Base-by-base conservation (phyloP, 306 rosid genomes). In the Trifolium subterraneum region DNA sequence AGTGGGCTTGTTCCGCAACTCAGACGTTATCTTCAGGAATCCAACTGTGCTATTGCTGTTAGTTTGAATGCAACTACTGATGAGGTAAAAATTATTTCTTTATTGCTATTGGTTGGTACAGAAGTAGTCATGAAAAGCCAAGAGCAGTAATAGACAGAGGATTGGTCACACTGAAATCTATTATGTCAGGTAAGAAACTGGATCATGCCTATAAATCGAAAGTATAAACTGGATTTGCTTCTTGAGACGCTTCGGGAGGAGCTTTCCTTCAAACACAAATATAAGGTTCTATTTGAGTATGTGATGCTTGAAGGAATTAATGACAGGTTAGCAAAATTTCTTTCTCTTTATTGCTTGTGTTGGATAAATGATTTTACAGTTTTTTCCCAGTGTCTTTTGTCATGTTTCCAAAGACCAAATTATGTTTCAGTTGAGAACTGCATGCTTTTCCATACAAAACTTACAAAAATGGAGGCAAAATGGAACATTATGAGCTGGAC, bases 1-100 rank as follows among this genome's bases (percentile, higher is more conserved):
- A 93, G 98, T 59, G 98, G 98, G 70, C 97, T 91, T 77, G 91
- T 93, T 70, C 98, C 98, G 20, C 97, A 93, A 86, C 80, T 93
- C 68, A 88, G 54, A 78, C 97, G 93, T 66, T 93, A 86, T 73
- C 97, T 93, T 50, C 81, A 71, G 13, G 96, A 86, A 68, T 89
- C 93, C 29, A 89, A 86, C 33, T 93, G 98, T 85, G 83, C 93
- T 58, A 75, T 93, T 76, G 98, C 98, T 58, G 97, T 93, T 87
- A 93, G 98, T 80, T 85, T 93, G 90, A 93, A 93, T 84, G 98
- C 97, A 65, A 93, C 97, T 39, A 93, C 91, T 10, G 92, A 89
- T 79, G 97, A 93, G 97, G 98, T 93, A 85, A 61, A 10, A 19
- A 60, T 60, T 73, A 10, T 74, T 55, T 48, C 16, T 76, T 64